phyloP scores from a whole-genome alignment of 306 rosid species.

The Datisca glomerata region DNA sequence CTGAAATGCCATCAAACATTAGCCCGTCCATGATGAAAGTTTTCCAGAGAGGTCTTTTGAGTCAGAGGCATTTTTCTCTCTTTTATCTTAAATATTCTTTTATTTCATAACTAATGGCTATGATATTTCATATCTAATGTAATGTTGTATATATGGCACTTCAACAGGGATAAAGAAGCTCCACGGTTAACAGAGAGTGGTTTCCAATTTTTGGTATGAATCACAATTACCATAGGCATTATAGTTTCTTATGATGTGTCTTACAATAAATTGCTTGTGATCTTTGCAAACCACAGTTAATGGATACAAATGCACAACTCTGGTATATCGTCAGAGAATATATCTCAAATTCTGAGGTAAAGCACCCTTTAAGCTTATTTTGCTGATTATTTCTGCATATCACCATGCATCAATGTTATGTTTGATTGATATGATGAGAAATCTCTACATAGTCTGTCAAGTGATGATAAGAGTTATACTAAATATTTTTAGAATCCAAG shows the following conservation, averaged over 20 bases:
- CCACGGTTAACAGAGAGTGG: constrained; percentile 90
- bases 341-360: constrained; percentile 93
- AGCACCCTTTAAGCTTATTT: background rate
- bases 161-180: constrained; percentile 71
- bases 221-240: constrained; percentile 18
- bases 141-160: constrained; percentile 7
- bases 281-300: constrained; percentile 49
- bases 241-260: constrained; percentile 20
- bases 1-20: constrained; percentile 61
- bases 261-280: constrained; percentile 20
- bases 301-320: constrained; percentile 96
- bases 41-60: constrained; percentile 82
- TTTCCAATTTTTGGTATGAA: constrained; percentile 95
- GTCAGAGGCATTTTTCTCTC: constrained; percentile 53
- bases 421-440: too few species aligned
- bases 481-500: too few species aligned
- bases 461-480: too few species aligned
- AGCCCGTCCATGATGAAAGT: constrained; percentile 82
- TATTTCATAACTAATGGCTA: too few species aligned
- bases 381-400: background rate
- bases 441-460: too few species aligned
- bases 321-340: constrained; percentile 98
- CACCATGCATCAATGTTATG: background rate
- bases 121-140: constrained; percentile 14
- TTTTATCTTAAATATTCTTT: constrained; percentile 10